Evolutionary conservation across 208 protist genomes (phyloP).

Genomic region (Trypanosoma caninum): DNA sequence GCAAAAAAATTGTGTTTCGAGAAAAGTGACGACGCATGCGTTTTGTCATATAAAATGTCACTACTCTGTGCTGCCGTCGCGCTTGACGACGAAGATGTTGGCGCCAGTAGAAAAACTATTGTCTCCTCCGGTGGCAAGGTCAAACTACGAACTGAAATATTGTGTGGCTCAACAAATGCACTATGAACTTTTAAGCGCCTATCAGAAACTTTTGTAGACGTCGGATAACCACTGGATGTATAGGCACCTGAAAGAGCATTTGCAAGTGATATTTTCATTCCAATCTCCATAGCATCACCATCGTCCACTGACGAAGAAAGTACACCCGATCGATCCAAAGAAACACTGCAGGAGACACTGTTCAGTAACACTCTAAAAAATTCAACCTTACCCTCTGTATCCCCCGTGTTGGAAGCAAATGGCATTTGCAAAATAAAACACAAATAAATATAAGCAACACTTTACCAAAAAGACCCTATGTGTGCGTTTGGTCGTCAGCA

Average conservation of each 20-base stretch:
- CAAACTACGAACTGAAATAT: constrained; percentile 46
- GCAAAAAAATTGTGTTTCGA: background rate
- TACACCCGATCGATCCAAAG: too few relatives aligned
- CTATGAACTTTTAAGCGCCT: constrained; percentile 48
- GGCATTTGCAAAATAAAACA: too few relatives aligned
- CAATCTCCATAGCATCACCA: constrained; percentile 15
- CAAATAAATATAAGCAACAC: too few relatives aligned
- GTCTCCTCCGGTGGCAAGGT: constrained; percentile 65
- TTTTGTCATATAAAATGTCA: too few relatives aligned
- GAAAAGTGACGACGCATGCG: too few relatives aligned
- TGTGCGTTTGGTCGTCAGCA: too few relatives aligned
- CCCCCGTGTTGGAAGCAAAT: too few relatives aligned
- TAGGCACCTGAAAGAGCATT: constrained; percentile 78
- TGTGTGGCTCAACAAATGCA: constrained; percentile 67
- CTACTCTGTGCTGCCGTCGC: too few relatives aligned
- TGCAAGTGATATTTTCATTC: constrained; percentile 39
- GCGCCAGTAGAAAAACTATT: constrained; percentile 27
- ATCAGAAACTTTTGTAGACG: constrained; percentile 33
- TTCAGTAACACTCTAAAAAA: too few relatives aligned
- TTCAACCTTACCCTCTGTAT: too few relatives aligned
- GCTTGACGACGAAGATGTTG: background rate
- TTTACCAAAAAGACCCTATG: too few relatives aligned
- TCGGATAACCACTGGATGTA: constrained; percentile 70
- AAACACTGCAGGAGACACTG: too few relatives aligned
- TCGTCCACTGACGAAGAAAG: background rate